phyloP scores from a whole-genome alignment of 345 rosid species.

The Salix udensis region DNA sequence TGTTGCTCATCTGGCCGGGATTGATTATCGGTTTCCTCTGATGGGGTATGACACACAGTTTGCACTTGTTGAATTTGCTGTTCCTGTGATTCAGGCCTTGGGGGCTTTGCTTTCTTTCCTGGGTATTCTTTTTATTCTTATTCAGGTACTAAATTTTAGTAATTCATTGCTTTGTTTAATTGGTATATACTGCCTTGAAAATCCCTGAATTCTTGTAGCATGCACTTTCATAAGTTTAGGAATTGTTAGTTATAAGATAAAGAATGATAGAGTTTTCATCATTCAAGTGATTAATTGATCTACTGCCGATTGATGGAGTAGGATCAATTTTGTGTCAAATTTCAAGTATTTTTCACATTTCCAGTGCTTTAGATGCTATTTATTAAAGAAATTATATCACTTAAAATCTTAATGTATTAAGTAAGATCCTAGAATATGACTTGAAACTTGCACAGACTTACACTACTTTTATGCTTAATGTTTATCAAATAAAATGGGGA shows the following conservation, averaged over 20 bases:
- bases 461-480: no score
- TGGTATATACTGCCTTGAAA: no score
- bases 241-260: neutral
- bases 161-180: neutral
- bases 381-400: no score
- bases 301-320: neutral
- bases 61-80: conserved; percentile 70
- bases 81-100: conserved; percentile 51
- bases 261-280: no score
- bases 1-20: conserved; percentile 70
- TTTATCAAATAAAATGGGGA: no score
- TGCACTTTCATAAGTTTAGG: neutral
- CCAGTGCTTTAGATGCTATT: no score
- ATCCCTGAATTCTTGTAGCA: neutral
- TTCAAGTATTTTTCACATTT: neutral
- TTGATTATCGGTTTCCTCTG: conserved; percentile 55
- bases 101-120: conserved; percentile 61
- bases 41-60: conserved; percentile 67
- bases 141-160: conserved; percentile 43
- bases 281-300: neutral
- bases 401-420: no score
- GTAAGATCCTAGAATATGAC: no score
- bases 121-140: conserved; percentile 54
- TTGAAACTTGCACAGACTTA: no score
- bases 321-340: neutral